phyloP scores from a whole-genome alignment of 2,329 filamentous ascomycete species.

The Trematosphaeria pertusa region DNA sequence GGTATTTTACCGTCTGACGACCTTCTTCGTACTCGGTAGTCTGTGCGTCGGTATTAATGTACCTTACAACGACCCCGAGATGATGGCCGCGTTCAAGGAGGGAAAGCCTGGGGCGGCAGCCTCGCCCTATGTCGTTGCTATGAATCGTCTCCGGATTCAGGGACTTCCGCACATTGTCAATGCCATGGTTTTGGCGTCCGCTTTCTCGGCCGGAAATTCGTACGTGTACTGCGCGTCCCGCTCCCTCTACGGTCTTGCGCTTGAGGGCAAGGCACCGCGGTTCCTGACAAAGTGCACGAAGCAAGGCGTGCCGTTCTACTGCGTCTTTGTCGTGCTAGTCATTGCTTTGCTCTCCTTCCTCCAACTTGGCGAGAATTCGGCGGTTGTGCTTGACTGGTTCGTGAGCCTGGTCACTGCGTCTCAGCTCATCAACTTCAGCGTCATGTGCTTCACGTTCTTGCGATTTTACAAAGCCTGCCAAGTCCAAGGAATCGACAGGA shows the following conservation, averaged over 20 bases:
- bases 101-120: constrained; percentile 70
- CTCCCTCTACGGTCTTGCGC: constrained; percentile 60
- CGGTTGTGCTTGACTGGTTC: constrained; percentile 77
- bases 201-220: constrained; percentile 63
- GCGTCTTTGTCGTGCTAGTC: constrained; percentile 69
- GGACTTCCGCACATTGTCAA: constrained; percentile 67
- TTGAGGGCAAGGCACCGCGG: constrained; percentile 61
- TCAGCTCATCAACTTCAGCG: constrained; percentile 57
- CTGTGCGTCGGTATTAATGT: constrained; percentile 74
- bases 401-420: constrained; percentile 76
- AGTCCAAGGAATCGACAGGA: constrained; percentile 72
- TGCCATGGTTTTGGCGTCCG: constrained; percentile 61
- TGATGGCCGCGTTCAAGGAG: constrained; percentile 66
- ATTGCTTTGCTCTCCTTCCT: constrained; percentile 77
- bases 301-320: constrained; percentile 75
- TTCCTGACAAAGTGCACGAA: constrained; percentile 65
- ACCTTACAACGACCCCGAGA: constrained; percentile 69
- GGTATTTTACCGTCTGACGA: constrained; percentile 78
- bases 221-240: constrained; percentile 64
- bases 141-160: constrained; percentile 61
- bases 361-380: constrained; percentile 71
- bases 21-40: constrained; percentile 78
- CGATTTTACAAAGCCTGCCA: constrained; percentile 73
- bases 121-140: constrained; percentile 68
- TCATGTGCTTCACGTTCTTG: constrained; percentile 73